Evolutionary conservation across 2,329 filamentous ascomycete species (phyloP), one percentile per base, ranked within the genome.

Genomic region (Ophidiomyces ophidiicola): DNA sequence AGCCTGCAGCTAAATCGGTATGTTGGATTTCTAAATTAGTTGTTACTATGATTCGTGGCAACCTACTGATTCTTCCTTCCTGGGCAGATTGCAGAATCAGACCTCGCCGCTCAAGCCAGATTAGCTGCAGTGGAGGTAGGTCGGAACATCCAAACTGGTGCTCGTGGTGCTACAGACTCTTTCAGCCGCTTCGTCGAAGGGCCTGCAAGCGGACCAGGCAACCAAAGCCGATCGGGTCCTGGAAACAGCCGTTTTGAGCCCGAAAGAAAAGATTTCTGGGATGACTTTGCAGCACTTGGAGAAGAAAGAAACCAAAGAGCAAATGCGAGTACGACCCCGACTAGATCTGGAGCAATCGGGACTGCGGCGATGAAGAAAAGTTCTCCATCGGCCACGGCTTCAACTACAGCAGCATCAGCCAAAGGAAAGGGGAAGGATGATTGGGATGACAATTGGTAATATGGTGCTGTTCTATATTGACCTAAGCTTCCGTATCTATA

Each of bases 141-240:
- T 60, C 74, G 60, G 69, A 81, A 53, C 67, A 77, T 74, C 54
- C 76, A 66, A 53, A 60, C 65, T 7, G 80, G 82, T 10, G 80
- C 82, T 19, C 78, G 76, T 53, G 78, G 70, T 38, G 84, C 87
- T 0, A 80, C 84, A 39, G 82, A 90, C 5, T 74, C 78, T 28
- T 80, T 96, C 64, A 84, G 71, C 56, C 77, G 80, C 36, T 94
- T 96, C 53, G 86, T 96, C 37, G 90, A 96, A 56, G 84, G 82
- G 2, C 71, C 72, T 11, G 64, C 69, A 15, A 54, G 63, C 30
- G 41, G 55, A 60, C 41, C 62, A 54, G 39, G 41, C 15, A n/a
- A n/a, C 21, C 15, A 15, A 5, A 10, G 24, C 11, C 25, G 26
- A 28, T 18, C 34, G 7, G 52, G 21, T 52, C 76, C 36, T 69